A percentile compares a stretch with the other conserved stretches of the same genome.
phyloP scores from a whole-genome alignment of 2,329 filamentous ascomycete genomes.

The Monilinia laxa region DNA sequence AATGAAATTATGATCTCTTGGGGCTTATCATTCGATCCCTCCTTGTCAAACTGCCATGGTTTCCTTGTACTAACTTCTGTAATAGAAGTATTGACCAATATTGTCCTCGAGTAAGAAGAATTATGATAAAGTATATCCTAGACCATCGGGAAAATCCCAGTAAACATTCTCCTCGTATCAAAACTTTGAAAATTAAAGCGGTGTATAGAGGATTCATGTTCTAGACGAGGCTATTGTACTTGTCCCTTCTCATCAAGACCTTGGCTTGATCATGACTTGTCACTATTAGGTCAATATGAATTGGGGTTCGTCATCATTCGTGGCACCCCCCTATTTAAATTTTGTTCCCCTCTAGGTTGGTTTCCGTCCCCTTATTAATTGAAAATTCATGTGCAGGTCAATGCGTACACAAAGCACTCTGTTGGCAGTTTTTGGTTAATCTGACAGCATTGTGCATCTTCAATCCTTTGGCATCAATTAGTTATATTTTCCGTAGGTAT shows the following conservation, averaged over 20 bases:
- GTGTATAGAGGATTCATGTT: slow-evolving; percentile 18
- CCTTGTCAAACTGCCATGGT: background rate
- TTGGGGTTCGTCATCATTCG: slow-evolving; percentile 5
- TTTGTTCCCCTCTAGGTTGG: slow-evolving; percentile 23
- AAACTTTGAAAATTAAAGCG: slow-evolving; percentile 14
- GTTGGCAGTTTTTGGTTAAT: slow-evolving; percentile 21
- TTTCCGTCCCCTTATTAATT: slow-evolving; percentile 22
- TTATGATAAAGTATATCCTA: slow-evolving; percentile 4
- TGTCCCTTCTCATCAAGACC: slow-evolving; percentile 19
- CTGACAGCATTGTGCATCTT: slow-evolving; percentile 25
- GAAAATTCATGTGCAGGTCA: slow-evolving; percentile 20
- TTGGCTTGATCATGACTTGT: slow-evolving; percentile 19
- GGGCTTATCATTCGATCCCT: background rate
- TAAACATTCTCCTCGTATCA: slow-evolving; percentile 10
- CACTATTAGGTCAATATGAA: slow-evolving; percentile 6
- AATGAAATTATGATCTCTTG: slow-evolving; percentile 11
- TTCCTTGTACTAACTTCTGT: slow-evolving; percentile 6
- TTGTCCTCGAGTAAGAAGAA: background rate
- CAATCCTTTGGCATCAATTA: slow-evolving; percentile 20
- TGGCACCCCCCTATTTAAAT: slow-evolving; percentile 21
- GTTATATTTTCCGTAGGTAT: slow-evolving; percentile 12
- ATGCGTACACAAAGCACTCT: slow-evolving; percentile 21
- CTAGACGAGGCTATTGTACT: slow-evolving; percentile 18
- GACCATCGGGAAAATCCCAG: background rate
- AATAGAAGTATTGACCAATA: slow-evolving; percentile 13